These are phyloP conservation scores for Curvularia lunata DNA, from an alignment of 2,329 filamentous ascomycete genomes.

Conservation along the genomic window DNA sequence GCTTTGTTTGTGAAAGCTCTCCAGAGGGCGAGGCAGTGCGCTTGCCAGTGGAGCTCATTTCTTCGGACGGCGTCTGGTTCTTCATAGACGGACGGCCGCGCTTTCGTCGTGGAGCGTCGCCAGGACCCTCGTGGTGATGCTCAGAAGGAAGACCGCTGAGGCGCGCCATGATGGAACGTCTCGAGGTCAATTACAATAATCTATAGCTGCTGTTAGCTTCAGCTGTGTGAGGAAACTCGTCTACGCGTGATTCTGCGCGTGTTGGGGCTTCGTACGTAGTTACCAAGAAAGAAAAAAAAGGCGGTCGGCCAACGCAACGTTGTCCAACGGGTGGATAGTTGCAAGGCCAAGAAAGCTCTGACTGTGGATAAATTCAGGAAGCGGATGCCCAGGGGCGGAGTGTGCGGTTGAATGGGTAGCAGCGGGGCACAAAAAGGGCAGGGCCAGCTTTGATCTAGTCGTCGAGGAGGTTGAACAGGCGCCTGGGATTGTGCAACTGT, in stretches of 20 bases:
- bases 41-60: conserved; percentile 31
- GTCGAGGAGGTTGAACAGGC: conserved; percentile 1
- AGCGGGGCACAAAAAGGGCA: conserved; percentile 11
- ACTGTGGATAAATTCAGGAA: neutral
- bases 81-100: conserved; percentile 37
- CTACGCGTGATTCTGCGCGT: conserved; percentile 7
- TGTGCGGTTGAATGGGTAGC: conserved; percentile 1
- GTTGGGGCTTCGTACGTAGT: conserved; percentile 8
- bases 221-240: neutral
- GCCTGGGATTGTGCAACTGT: conserved; percentile 4
- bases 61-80: conserved; percentile 30
- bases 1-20: conserved; percentile 40
- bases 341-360: neutral
- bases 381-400: neutral
- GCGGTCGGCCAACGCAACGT: conserved; percentile 11
- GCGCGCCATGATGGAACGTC: conserved; percentile 39
- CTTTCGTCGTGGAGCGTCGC: conserved; percentile 42
- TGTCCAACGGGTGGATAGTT: conserved; percentile 17
- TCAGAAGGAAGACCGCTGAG: conserved; percentile 45
- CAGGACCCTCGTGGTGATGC: conserved; percentile 46
- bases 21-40: conserved; percentile 38
- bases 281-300: conserved; percentile 14
- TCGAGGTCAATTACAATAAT: neutral
- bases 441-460: conserved; percentile 8
- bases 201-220: conserved; percentile 2